These are phyloP conservation scores for Diplosphaera chodatii DNA, from an alignment of 139 green algal genomes.

Conservation along the genomic window DNA sequence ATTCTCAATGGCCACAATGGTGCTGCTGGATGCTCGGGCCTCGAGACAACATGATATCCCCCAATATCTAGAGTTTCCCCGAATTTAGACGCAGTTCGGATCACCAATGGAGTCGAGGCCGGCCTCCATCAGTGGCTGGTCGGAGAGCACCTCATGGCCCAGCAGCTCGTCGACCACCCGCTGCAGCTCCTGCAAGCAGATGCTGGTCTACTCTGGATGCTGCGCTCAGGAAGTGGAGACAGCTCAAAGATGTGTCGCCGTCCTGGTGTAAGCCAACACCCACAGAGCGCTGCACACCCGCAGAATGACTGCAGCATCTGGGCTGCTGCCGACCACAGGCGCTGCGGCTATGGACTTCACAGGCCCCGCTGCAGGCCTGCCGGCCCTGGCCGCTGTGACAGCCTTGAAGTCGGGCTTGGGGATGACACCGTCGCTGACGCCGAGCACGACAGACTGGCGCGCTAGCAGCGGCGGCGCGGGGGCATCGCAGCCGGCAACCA, in stretches of 20 bases:
- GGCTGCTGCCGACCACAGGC: not conserved
- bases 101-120: conserved; percentile 39
- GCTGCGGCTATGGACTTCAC: not conserved
- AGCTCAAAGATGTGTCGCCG: too few relatives aligned
- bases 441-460: conserved; percentile 2
- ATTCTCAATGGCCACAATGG: too few relatives aligned
- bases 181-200: not conserved
- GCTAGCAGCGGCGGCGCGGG: not conserved
- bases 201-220: too few relatives aligned
- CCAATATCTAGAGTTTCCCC: too few relatives aligned
- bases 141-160: not conserved
- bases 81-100: too few relatives aligned
- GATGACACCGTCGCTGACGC: conserved; percentile 8
- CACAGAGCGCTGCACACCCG: not conserved
- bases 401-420: not conserved
- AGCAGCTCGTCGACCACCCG: conserved; percentile 3
- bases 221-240: too few relatives aligned
- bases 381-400: not conserved
- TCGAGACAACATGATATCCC: too few relatives aligned
- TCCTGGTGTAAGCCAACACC: too few relatives aligned
- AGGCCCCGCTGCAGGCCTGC: not conserved
- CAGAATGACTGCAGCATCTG: not conserved
- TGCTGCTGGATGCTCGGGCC: too few relatives aligned
- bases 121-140: conserved; percentile 35
- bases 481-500: not conserved